phyloP scores from a whole-genome alignment of 2,329 filamentous ascomycete species.

The Lasiodiplodia theobromae region DNA sequence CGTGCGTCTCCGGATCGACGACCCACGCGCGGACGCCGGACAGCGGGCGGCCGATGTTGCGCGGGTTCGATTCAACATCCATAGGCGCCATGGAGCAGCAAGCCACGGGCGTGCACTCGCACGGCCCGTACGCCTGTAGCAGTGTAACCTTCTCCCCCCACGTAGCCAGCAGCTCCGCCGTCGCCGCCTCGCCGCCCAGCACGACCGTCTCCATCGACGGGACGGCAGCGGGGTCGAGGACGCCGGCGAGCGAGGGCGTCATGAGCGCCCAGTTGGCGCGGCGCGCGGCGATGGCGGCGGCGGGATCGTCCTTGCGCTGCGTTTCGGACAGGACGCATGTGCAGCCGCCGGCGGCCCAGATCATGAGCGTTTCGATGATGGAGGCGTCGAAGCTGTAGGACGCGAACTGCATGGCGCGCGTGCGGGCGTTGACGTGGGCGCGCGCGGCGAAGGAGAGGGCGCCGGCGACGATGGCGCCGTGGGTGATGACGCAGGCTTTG shows the following conservation, averaged over 20 bases:
- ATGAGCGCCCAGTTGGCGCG: conserved; percentile 42
- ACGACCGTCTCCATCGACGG: conserved; percentile 45
- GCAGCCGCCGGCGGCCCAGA: conserved; percentile 48
- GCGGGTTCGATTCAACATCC: background rate
- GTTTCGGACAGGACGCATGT: conserved; percentile 46
- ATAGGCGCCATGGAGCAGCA: conserved; percentile 30
- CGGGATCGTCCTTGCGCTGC: conserved; percentile 52
- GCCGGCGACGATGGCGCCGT: conserved; percentile 38
- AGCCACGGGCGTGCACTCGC: conserved; percentile 24
- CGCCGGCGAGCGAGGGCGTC: conserved; percentile 48
- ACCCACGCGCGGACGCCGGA: conserved; percentile 33
- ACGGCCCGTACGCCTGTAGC: background rate
- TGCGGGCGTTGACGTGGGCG: conserved; percentile 31
- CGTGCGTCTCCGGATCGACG: conserved; percentile 36
- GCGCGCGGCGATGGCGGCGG: conserved; percentile 46
- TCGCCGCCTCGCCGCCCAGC: conserved; percentile 44
- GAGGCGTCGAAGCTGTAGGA: conserved; percentile 42
- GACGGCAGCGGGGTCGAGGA: conserved; percentile 45
- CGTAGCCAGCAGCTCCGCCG: conserved; percentile 16
- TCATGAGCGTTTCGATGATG: conserved; percentile 45
- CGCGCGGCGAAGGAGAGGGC: conserved; percentile 31
- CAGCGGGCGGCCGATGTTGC: background rate
- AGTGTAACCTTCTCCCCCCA: conserved; percentile 26
- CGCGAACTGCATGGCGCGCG: background rate
- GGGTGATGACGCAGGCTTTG: conserved; percentile 41